Evolutionary conservation across 2,329 filamentous ascomycete species (phyloP).

Genomic region (Talaromyces funiculosus): DNA sequence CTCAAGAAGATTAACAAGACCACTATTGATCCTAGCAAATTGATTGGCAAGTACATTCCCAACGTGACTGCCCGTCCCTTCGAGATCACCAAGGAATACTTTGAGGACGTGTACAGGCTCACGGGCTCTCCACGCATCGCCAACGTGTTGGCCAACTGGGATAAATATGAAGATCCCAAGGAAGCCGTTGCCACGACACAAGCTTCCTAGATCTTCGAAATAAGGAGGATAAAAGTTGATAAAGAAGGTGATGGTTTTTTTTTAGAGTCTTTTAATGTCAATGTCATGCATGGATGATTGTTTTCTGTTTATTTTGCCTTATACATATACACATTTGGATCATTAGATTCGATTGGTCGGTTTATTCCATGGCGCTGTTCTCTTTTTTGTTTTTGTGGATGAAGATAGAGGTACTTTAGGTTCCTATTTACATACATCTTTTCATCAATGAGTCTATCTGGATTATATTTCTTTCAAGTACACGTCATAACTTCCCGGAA

Average conservation of each 20-base stretch:
- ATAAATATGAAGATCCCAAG: slow-evolving; percentile 54
- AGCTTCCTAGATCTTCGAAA: not conserved
- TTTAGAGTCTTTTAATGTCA: not conserved
- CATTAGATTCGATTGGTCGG: not conserved
- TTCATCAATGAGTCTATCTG: not conserved
- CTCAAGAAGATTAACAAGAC: slow-evolving; percentile 99
- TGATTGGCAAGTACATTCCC: slow-evolving; percentile 97
- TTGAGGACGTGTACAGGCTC: slow-evolving; percentile 94
- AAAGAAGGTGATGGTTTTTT: not conserved
- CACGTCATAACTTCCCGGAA: no score
- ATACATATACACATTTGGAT: not conserved
- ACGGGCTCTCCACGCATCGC: slow-evolving; percentile 66
- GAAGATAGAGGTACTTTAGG: not conserved
- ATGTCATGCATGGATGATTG: slow-evolving; percentile 8
- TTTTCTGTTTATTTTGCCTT: not conserved
- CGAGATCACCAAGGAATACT: slow-evolving; percentile 95
- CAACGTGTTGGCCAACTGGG: slow-evolving; percentile 71
- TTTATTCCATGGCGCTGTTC: not conserved
- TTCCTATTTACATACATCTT: not conserved
- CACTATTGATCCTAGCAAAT: slow-evolving; percentile 91
- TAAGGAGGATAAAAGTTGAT: not conserved
- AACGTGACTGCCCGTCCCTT: slow-evolving; percentile 97
- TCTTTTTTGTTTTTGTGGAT: not conserved
- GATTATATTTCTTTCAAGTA: not conserved
- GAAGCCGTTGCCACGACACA: slow-evolving; percentile 2